phyloP scores from a whole-genome alignment of 805 yeast species.

The Candida tibetensis region DNA sequence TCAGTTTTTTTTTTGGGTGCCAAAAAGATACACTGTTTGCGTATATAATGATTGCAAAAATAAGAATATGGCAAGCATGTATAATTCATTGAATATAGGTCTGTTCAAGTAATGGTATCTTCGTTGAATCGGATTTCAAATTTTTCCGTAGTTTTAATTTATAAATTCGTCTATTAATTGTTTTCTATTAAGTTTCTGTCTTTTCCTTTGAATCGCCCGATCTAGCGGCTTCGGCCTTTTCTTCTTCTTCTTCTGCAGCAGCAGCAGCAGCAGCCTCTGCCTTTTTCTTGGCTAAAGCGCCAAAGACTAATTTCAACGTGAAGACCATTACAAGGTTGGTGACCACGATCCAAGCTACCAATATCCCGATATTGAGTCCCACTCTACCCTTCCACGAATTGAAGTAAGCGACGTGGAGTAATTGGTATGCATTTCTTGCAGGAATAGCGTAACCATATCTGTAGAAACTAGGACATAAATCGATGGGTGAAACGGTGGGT shows the following conservation, averaged over 20 bases:
- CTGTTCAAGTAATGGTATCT: too few species aligned
- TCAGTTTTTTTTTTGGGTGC: neutral
- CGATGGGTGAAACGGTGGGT: slow-evolving; percentile 30
- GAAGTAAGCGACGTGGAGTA: slow-evolving; percentile 31
- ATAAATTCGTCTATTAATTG: too few species aligned
- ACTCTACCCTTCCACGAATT: slow-evolving; percentile 33
- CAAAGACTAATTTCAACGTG: slow-evolving; percentile 19
- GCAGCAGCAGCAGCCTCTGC: slow-evolving; percentile 8
- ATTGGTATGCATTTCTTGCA: slow-evolving; percentile 25
- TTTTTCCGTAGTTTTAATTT: too few species aligned
- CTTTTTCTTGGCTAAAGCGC: slow-evolving; percentile 12
- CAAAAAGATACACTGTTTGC: too few species aligned
- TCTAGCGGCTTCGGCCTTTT: too few species aligned
- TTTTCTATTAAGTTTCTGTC: too few species aligned
- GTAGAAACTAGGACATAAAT: slow-evolving; percentile 25
- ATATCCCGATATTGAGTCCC: slow-evolving; percentile 32
- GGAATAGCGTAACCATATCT: slow-evolving; percentile 32
- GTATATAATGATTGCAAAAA: too few species aligned
- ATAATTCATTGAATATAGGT: too few species aligned
- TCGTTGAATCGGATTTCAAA: too few species aligned
- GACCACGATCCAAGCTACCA: slow-evolving; percentile 29
- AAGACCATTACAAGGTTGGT: slow-evolving; percentile 27
- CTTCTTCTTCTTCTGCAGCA: slow-evolving; percentile 7
- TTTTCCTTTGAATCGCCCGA: too few species aligned
- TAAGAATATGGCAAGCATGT: too few species aligned